phyloP scores from a whole-genome alignment of 306 rosid genomes.

The Boehmeria nivea region DNA sequence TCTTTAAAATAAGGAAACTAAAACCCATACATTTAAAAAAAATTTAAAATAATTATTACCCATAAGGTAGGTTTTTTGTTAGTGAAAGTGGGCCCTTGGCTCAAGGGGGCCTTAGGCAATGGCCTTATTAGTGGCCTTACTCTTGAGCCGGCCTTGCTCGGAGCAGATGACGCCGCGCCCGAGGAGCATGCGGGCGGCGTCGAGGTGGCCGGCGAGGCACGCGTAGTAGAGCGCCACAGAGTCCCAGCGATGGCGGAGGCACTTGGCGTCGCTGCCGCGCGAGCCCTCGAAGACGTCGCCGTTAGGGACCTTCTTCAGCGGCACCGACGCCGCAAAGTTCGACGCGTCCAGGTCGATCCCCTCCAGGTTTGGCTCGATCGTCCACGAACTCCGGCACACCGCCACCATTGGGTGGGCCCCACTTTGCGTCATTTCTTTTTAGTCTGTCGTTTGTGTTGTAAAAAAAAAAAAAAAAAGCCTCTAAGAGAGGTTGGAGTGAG shows the following conservation, averaged over 20 bases:
- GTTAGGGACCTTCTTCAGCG: conserved; percentile 79
- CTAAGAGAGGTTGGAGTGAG: no score
- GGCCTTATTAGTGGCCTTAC: no score
- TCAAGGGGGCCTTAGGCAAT: no score
- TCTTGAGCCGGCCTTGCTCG: no score
- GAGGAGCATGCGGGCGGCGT: conserved; percentile 82
- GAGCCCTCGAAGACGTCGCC: conserved; percentile 82
- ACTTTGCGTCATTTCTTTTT: no score
- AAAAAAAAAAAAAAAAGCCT: no score
- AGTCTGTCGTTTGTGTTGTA: no score
- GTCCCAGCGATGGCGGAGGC: conserved; percentile 85
- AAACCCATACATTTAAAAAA: no score
- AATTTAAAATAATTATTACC: no score
- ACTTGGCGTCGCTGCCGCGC: conserved; percentile 80
- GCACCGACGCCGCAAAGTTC: conserved; percentile 61
- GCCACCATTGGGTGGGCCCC: neutral
- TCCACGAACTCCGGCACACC: conserved; percentile 23
- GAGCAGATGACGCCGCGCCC: conserved; percentile 88
- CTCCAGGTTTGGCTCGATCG: conserved; percentile 45
- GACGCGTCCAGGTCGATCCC: conserved; percentile 69
- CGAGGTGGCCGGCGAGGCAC: conserved; percentile 91
- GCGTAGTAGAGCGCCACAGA: conserved; percentile 92
- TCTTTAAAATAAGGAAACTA: no score
- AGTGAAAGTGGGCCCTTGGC: no score
- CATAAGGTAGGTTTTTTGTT: no score